phyloP scores from a whole-genome alignment of 257 asterid species.

The Paulownia fortunei region DNA sequence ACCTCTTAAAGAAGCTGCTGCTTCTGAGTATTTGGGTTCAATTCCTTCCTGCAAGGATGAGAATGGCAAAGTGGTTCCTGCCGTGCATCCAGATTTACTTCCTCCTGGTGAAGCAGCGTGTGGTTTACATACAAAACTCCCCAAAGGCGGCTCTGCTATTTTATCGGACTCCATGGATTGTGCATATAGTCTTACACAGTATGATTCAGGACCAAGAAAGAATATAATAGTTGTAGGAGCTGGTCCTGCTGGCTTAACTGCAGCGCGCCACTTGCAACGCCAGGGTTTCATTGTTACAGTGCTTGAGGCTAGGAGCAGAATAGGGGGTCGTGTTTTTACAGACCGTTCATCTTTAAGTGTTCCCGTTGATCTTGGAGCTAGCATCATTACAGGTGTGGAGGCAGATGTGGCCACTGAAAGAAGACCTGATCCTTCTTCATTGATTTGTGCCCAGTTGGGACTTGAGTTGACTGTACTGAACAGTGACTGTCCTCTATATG shows the following conservation, averaged over 20 bases:
- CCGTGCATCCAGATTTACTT: slow-evolving; percentile 39
- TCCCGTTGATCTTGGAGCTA: slow-evolving; percentile 99
- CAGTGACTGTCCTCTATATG: slow-evolving; percentile 98
- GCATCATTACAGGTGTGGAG: slow-evolving; percentile 98
- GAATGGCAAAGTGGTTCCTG: slow-evolving; percentile 37
- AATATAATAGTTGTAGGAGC: slow-evolving; percentile 86
- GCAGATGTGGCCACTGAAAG: slow-evolving; percentile 98
- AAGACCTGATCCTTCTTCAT: slow-evolving; percentile 97
- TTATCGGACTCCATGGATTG: slow-evolving; percentile 32
- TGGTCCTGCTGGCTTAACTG: slow-evolving; percentile 99
- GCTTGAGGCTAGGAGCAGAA: slow-evolving; percentile 95
- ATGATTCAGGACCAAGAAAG: slow-evolving; percentile 53
- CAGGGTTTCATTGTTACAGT: slow-evolving; percentile 85
- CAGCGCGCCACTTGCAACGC: slow-evolving; percentile 97
- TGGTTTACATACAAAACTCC: slow-evolving; percentile 36
- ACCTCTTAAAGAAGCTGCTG: slow-evolving; percentile 35
- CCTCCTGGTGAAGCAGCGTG: slow-evolving; percentile 42
- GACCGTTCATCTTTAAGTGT: slow-evolving; percentile 89
- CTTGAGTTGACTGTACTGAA: slow-evolving; percentile 91
- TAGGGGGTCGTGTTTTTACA: slow-evolving; percentile 97
- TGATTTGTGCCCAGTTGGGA: slow-evolving; percentile 95
- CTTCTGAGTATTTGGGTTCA: slow-evolving; percentile 37
- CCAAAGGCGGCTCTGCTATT: slow-evolving; percentile 40
- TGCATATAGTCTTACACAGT: slow-evolving; percentile 28
- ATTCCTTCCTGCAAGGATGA: slow-evolving; percentile 47